Base-by-base conservation (phyloP, 768 basidiomycete species). In the Kwoniella heveanensis region DNA sequence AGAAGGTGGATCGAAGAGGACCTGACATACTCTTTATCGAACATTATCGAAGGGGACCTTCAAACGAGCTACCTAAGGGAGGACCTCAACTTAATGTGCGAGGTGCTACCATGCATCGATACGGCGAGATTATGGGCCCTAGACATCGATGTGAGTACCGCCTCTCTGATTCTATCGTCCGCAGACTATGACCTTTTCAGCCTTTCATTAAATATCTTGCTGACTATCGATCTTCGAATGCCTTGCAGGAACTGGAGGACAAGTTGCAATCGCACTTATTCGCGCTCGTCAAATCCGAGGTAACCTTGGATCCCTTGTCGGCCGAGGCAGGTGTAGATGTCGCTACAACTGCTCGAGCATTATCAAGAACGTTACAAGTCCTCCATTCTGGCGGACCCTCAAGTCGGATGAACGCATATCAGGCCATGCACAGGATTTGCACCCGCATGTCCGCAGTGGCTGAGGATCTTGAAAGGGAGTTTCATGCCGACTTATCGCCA, bases 371-470 rank as follows among this genome's bases (percentile, higher is more conserved):
- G 21, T 60, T 65, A 27, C 30, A 39, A 17, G 60, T 71, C 3
- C 22, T 67, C 12, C 32, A 62, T 44, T 63, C 56, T 17, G 69
- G 66, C 15, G 69, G 66, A 9, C 66, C 63, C 13, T 62, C 69
- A 19, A 65, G 50, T 44, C 59, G 50, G 19, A 22, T 39, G 19
- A 12, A 48, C 15, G 64, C 64, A 21, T 64, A 51, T 52, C 27
- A 44, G 7, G 37, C 21, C 25, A 72, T 69, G 60, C 9, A 48
- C 17, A 36, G 27, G 3, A 65, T 67, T 30, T 62, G 64, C 44
- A 29, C 19, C 1, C 21, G 56, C 0, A 60, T 62, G 44, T 51
- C 52, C 10, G 19, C 24, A 19, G 27, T 30, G 12, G 37, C 9
- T 17, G 48, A 44, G 19, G 22, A n/a, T 0, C 12, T 60, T 8